A percentile compares a stretch with the other conserved stretches of the same genome.
Evolutionary conservation across 225 moss, liverwort and hornwort genomes (phyloP).

Genomic region (Lunularia cruciata): DNA sequence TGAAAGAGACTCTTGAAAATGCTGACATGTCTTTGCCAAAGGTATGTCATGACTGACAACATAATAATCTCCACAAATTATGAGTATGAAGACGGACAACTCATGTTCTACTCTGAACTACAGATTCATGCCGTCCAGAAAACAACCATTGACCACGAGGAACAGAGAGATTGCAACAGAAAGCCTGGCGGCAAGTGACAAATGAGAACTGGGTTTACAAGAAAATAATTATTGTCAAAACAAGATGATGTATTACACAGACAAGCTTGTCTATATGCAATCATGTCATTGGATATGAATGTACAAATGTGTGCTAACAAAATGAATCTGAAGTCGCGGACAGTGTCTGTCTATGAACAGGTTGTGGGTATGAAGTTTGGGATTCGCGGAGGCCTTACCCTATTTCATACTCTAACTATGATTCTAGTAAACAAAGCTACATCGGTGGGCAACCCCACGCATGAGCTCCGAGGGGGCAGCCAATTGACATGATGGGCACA

Average conservation of each 20-base stretch:
- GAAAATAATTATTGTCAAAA: conserved; percentile 1
- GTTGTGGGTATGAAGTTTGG: conserved; percentile 43
- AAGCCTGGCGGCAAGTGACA: no score
- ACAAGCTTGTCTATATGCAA: conserved; percentile 29
- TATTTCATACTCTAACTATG: conserved; percentile 41
- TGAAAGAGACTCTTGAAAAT: no score
- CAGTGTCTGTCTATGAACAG: conserved; percentile 49
- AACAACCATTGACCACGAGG: no score
- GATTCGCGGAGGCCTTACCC: conserved; percentile 21
- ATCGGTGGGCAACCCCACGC: conserved; percentile 31
- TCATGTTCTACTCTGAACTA: no score
- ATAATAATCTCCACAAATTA: no score
- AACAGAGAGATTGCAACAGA: no score
- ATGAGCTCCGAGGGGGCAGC: conserved; percentile 29
- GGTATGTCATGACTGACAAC: no score
- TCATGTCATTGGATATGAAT: conserved; percentile 40
- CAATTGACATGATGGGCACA: conserved; percentile 42
- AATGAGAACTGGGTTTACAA: no score
- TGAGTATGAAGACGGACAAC: no score
- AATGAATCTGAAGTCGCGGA: conserved; percentile 55
- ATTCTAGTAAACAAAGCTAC: conserved; percentile 32
- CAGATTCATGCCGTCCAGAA: no score
- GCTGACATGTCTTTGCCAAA: no score
- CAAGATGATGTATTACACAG: conserved; percentile 10
- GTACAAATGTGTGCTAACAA: conserved; percentile 48